A percentile compares a stretch with the other conserved stretches of the same genome.
phyloP scores from a whole-genome alignment of 2,329 filamentous ascomycete species.

The Tolypocladium amazonense region DNA sequence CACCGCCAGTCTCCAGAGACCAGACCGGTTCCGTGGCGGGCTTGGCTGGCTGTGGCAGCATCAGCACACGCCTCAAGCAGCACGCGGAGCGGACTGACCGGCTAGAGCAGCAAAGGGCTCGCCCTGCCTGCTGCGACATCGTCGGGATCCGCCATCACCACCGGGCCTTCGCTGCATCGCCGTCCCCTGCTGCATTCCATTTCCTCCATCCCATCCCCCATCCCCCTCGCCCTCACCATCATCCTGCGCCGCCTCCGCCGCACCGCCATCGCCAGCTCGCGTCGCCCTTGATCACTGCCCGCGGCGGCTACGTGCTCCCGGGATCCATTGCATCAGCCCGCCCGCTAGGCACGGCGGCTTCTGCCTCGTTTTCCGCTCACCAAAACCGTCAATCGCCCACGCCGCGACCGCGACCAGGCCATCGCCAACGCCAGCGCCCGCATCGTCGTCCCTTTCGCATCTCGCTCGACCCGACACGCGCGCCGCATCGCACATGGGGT shows the following conservation, averaged over 20 bases:
- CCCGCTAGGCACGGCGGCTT: neutral
- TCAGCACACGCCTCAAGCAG: neutral
- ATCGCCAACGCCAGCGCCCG: neutral
- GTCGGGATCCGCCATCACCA: slow-evolving; percentile 4
- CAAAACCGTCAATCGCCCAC: neutral
- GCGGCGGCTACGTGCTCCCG: neutral
- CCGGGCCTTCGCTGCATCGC: slow-evolving; percentile 1
- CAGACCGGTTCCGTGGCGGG: slow-evolving; percentile 6
- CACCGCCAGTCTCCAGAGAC: neutral
- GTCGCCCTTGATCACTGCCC: neutral
- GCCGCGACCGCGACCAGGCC: neutral
- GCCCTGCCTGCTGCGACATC: slow-evolving; percentile 4
- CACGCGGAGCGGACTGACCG: neutral
- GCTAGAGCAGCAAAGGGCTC: neutral
- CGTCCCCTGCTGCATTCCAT: neutral
- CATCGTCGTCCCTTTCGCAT: neutral
- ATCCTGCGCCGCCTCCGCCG: neutral
- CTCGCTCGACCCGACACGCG: neutral
- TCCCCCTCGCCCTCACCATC: neutral
- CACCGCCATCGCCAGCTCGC: neutral
- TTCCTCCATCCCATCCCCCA: neutral
- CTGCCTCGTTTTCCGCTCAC: neutral
- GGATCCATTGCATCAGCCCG: neutral
- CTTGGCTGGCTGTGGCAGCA: neutral
- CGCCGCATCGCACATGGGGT: neutral